Evolutionary conservation across 2,329 filamentous ascomycete genomes (phyloP).

Genomic region (Metarhizium robertsii): DNA sequence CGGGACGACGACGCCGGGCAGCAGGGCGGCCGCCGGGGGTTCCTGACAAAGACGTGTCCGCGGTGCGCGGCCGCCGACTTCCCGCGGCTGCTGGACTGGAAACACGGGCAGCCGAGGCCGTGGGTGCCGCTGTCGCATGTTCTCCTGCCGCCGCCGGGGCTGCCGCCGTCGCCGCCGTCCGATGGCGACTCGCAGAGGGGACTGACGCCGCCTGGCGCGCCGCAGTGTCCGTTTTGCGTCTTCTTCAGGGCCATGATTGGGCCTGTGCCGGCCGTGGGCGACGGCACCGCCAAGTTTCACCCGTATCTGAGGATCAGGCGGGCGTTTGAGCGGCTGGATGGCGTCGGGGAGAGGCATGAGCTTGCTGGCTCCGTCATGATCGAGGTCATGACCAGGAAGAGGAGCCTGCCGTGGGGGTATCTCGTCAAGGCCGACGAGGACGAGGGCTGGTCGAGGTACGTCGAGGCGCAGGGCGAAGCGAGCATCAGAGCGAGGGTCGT

Average conservation of each 20-base stretch:
- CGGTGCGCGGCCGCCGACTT: slow-evolving; percentile 27
- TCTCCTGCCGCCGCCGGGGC: slow-evolving; percentile 1
- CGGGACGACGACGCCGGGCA: neutral
- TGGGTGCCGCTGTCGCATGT: slow-evolving; percentile 27
- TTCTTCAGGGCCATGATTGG: slow-evolving; percentile 28
- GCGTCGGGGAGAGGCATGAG: slow-evolving; percentile 26
- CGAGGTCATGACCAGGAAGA: slow-evolving; percentile 27
- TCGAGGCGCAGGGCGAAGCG: slow-evolving; percentile 7
- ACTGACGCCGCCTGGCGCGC: neutral
- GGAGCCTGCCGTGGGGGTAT: slow-evolving; percentile 27
- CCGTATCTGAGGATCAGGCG: slow-evolving; percentile 28
- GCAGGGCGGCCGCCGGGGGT: neutral
- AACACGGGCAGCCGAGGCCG: slow-evolving; percentile 23
- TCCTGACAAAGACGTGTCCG: slow-evolving; percentile 17
- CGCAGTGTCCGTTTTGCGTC: slow-evolving; percentile 26
- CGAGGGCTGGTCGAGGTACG: slow-evolving; percentile 11
- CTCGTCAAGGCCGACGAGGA: slow-evolving; percentile 21
- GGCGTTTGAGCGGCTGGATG: slow-evolving; percentile 26
- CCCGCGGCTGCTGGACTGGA: slow-evolving; percentile 25
- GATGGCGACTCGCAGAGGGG: neutral
- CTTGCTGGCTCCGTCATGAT: slow-evolving; percentile 25
- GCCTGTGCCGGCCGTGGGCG: slow-evolving; percentile 7
- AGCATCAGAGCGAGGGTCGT: slow-evolving; percentile 23
- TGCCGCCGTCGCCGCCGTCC: slow-evolving; percentile 15
- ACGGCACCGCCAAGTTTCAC: slow-evolving; percentile 21